These are phyloP conservation scores for Penicillium soppii DNA, from an alignment of 495 filamentous ascomycete genomes.

Conservation along the genomic window DNA sequence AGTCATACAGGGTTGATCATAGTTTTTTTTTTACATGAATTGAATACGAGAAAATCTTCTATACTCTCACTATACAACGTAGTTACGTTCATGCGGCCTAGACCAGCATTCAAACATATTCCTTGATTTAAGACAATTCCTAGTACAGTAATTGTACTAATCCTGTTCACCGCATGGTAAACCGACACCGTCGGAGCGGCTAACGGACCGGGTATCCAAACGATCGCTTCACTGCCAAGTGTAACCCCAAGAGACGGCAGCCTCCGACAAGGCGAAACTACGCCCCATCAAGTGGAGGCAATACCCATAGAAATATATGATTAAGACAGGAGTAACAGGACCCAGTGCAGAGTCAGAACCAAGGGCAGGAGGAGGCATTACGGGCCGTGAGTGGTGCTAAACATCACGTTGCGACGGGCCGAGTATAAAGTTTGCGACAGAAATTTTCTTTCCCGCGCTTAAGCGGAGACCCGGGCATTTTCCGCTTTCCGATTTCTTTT, in stretches of 20 bases:
- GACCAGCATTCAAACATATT: no score
- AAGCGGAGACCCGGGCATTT: slow-evolving; percentile 4
- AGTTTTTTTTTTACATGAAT: no score
- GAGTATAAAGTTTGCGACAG: slow-evolving; percentile 24
- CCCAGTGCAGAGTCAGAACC: neutral
- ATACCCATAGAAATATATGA: neutral
- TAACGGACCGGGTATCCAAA: neutral
- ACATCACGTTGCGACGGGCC: slow-evolving; percentile 26
- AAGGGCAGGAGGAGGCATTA: neutral
- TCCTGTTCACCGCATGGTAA: neutral
- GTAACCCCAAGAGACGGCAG: neutral
- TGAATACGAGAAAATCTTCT: no score
- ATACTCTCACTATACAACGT: no score
- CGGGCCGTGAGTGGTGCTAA: slow-evolving; percentile 9
- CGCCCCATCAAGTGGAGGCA: neutral
- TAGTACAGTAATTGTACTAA: neutral
- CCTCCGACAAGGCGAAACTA: neutral
- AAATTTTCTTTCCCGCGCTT: slow-evolving; percentile 23
- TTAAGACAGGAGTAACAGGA: neutral
- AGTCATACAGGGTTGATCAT: no score
- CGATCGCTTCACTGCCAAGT: neutral
- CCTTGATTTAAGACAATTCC: neutral
- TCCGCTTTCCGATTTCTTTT: slow-evolving; percentile 2
- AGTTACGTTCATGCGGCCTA: no score
- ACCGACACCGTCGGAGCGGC: neutral